Evolutionary conservation across 75 land plant species (phyloP).

Genomic region (Cryptomeria japonica): DNA sequence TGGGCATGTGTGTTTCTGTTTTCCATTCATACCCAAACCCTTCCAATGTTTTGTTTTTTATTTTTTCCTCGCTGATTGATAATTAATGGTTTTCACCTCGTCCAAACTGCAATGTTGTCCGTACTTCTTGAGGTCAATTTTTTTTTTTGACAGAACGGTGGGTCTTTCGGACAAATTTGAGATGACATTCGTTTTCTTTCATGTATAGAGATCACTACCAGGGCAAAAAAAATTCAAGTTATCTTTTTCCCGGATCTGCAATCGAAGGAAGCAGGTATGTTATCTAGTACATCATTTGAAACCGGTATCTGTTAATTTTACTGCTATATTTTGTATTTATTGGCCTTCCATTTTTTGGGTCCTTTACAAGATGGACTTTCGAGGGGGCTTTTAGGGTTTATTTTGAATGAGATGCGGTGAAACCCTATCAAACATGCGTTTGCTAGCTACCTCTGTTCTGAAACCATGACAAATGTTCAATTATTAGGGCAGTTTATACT

Average conservation of each 20-base stretch:
- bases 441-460: background rate
- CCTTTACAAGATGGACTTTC: background rate
- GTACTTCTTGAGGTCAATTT: background rate
- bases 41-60: background rate
- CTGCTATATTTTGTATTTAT: background rate
- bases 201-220: background rate
- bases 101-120: background rate
- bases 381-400: background rate
- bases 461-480: background rate
- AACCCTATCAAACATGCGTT: background rate
- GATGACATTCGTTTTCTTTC: background rate
- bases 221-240: background rate
- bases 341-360: background rate
- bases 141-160: background rate
- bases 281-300: background rate
- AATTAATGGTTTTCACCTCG: background rate
- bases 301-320: background rate
- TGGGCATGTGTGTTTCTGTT: background rate
- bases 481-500: background rate
- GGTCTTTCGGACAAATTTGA: background rate
- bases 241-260: background rate
- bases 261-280: background rate
- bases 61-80: background rate
- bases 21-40: constrained; percentile 5
- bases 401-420: background rate